These are phyloP conservation scores for Tetradesmus lagerheimii DNA, from an alignment of 139 green algal species.

Conservation along the genomic window DNA sequence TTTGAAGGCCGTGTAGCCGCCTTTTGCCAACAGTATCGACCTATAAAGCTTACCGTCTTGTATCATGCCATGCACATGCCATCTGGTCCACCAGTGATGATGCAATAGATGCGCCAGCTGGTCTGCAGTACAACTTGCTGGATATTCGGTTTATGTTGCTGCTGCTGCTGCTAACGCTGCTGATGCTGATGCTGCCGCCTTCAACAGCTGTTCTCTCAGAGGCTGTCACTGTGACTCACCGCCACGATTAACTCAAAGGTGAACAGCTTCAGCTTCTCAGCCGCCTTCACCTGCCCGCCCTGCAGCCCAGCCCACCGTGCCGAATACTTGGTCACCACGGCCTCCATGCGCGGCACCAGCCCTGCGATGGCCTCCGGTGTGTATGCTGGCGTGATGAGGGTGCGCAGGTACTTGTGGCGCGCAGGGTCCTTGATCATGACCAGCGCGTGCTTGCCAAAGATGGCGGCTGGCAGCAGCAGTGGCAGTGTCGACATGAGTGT, in stretches of 20 bases:
- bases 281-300: not conserved
- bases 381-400: conserved; percentile 11
- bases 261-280: not conserved
- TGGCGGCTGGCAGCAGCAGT: not conserved
- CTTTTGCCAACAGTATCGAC: too few relatives aligned
- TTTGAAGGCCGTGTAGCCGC: too few relatives aligned
- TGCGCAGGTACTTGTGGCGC: conserved; percentile 28
- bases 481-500: too few relatives aligned
- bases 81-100: too few relatives aligned
- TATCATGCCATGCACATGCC: too few relatives aligned
- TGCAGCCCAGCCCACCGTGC: not conserved
- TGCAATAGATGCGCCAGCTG: too few relatives aligned
- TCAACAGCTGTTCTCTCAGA: not conserved
- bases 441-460: not conserved
- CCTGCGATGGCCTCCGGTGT: not conserved
- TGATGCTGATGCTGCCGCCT: too few relatives aligned
- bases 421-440: not conserved
- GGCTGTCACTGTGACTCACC: not conserved
- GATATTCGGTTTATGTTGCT: too few relatives aligned
- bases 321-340: not conserved
- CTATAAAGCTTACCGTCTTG: too few relatives aligned
- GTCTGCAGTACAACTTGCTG: too few relatives aligned
- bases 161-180: too few relatives aligned
- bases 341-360: not conserved
- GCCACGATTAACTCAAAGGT: conserved; percentile 34